phyloP scores from a whole-genome alignment of 495 filamentous ascomycete species.

The Lineolata rhizophorae region DNA sequence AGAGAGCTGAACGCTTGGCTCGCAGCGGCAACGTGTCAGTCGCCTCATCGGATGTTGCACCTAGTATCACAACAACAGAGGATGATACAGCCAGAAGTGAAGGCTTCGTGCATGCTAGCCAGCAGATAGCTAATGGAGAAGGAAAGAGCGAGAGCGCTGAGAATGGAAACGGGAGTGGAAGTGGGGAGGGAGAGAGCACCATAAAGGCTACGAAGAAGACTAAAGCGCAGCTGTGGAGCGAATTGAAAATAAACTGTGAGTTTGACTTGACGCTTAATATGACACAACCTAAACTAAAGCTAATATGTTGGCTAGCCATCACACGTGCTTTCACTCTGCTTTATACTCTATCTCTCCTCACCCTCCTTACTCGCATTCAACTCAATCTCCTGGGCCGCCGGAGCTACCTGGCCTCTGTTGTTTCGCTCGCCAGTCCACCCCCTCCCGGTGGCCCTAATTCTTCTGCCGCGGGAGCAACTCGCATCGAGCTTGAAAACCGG shows the following conservation, averaged over 20 bases:
- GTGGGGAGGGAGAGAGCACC: too few relatives aligned
- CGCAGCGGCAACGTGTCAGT: too few relatives aligned
- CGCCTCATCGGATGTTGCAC: slow-evolving; percentile 27
- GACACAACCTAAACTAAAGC: slow-evolving; percentile 2
- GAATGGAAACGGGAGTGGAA: too few relatives aligned
- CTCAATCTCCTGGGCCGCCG: slow-evolving; percentile 89
- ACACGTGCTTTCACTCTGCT: slow-evolving; percentile 76
- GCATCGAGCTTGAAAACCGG: slow-evolving; percentile 53
- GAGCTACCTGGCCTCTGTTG: slow-evolving; percentile 86
- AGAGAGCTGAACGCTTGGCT: slow-evolving; percentile 59
- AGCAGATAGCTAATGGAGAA: slow-evolving; percentile 22
- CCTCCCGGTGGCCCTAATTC: too few relatives aligned
- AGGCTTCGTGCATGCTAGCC: slow-evolving; percentile 58
- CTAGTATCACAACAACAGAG: slow-evolving; percentile 62
- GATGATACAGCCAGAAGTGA: slow-evolving; percentile 69
- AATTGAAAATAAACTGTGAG: slow-evolving; percentile 88
- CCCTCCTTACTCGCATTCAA: slow-evolving; percentile 84
- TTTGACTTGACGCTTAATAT: not conserved
- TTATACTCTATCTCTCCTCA: slow-evolving; percentile 75
- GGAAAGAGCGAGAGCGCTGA: too few relatives aligned
- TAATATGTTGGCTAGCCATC: slow-evolving; percentile 58
- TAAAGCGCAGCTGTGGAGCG: slow-evolving; percentile 90
- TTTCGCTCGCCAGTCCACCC: slow-evolving; percentile 54
- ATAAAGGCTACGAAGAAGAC: slow-evolving; percentile 39
- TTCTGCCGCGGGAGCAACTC: too few relatives aligned